Evolutionary conservation across 164 flowering plant species (phyloP).

Genomic region (Chloranthus sessilifolius): DNA sequence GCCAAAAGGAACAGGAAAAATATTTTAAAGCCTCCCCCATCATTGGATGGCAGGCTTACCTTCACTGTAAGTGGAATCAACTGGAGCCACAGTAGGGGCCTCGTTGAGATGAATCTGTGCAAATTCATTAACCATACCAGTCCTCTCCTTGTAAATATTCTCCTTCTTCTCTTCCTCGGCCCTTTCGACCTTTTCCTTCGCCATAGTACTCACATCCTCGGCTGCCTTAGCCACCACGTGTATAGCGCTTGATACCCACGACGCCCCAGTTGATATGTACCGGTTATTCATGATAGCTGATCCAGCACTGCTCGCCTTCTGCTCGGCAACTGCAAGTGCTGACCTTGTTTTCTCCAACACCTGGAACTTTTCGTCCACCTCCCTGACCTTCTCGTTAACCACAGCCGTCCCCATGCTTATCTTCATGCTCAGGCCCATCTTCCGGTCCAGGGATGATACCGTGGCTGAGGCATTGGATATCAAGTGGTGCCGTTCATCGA

Average conservation of each 20-base stretch:
- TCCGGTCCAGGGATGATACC: conserved; percentile 53
- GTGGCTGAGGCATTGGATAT: conserved; percentile 63
- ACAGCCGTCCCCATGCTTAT: conserved; percentile 45
- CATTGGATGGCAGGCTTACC: conserved; percentile 28
- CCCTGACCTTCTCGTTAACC: conserved; percentile 61
- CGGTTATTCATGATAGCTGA: conserved; percentile 60
- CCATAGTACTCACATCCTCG: conserved; percentile 53
- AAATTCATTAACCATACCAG: conserved; percentile 30
- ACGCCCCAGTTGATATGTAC: conserved; percentile 60
- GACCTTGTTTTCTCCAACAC: conserved; percentile 63
- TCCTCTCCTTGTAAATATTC: conserved; percentile 32
- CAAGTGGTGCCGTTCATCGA: conserved; percentile 59
- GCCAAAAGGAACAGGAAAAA: too few relatives aligned
- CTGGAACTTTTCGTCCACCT: conserved; percentile 56
- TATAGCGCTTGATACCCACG: conserved; percentile 64
- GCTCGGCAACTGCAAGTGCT: conserved; percentile 59
- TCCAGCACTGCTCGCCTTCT: conserved; percentile 61
- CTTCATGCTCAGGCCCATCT: conserved; percentile 64
- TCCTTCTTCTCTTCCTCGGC: conserved; percentile 71
- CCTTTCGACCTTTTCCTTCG: conserved; percentile 63
- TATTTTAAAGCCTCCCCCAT: too few relatives aligned
- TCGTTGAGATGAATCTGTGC: conserved; percentile 47
- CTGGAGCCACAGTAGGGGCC: conserved; percentile 31
- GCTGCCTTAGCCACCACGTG: conserved; percentile 61
- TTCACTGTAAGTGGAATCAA: conserved; percentile 22